These are phyloP conservation scores for Teratosphaeria epicoccoides DNA, from an alignment of 2,329 filamentous ascomycete genomes.

Conservation along the genomic window DNA sequence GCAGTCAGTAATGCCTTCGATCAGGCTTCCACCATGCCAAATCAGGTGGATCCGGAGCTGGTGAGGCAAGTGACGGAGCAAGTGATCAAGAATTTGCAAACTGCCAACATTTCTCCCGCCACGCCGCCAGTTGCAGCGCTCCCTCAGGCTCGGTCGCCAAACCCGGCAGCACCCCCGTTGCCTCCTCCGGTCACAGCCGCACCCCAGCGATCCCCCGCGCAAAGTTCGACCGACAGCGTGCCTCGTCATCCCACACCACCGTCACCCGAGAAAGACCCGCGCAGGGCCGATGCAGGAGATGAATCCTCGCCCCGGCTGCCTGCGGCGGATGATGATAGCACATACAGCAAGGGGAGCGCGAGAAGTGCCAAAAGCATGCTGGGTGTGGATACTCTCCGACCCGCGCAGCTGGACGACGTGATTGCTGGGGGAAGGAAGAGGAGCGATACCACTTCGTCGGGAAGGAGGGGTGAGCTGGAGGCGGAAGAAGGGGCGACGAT, in stretches of 20 bases:
- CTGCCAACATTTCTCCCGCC: constrained; percentile 11
- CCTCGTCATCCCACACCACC: constrained; percentile 46
- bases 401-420: constrained; percentile 6
- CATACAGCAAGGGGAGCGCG: constrained; percentile 12
- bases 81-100: constrained; percentile 30
- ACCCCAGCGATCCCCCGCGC: constrained; percentile 28
- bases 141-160: constrained; percentile 19
- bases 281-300: constrained; percentile 10
- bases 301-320: constrained; percentile 30
- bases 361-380: constrained; percentile 11
- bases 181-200: not conserved
- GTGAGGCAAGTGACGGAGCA: constrained; percentile 50
- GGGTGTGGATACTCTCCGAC: constrained; percentile 14
- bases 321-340: constrained; percentile 14
- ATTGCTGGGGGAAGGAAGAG: constrained; percentile 5
- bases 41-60: constrained; percentile 48
- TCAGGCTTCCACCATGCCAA: constrained; percentile 37
- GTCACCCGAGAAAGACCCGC: constrained; percentile 30
- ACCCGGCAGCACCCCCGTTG: constrained; percentile 25
- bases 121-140: constrained; percentile 21
- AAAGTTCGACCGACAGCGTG: constrained; percentile 34
- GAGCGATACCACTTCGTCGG: constrained; percentile 9
- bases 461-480: not conserved
- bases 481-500: not conserved
- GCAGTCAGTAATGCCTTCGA: constrained; percentile 48